Base-by-base conservation (phyloP, 352 stramenopile species). In the Pythium graminicola region DNA sequence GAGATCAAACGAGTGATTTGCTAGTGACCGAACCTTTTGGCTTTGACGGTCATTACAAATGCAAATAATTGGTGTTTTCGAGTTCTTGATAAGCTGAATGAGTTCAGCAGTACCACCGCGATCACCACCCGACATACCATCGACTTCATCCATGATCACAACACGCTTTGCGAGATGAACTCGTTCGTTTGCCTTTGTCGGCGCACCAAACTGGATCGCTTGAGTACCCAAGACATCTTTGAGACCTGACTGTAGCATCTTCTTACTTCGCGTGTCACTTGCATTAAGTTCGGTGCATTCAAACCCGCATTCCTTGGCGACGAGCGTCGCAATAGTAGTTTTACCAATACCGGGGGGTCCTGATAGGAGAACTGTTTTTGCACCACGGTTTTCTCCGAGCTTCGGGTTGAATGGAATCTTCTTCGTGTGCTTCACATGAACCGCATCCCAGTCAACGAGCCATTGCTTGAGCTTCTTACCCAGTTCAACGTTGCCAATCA, bases 131-230 rank as follows among this genome's bases (percentile, higher is more conserved):
- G 89, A 96, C 96, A 99, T 99, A 20, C 97, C 97, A 66, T 99
- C 97, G 2, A 99, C 96, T 77, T 99, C 96, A 57, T 99, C 97
- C 97, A 99, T 99, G 54, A 99, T 91, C 11, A 99, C 81, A 41
- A 98, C 81, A 17, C 95, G 90, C 65, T 91, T 88, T 44, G 75
- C 70, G 7, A 93, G 52, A 36, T 80, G 71, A 57, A 92, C 75
- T 24, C 72, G 72, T 11, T 79, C 61, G 14, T 76, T 73, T 5
- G 54, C 57, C 4, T 73, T 79, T 6, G 28, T 59, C 2, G 62
- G 19, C 0, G 31, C 45, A 24, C 72, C 71, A 67, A 98, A 97
- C 29, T 83, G 77, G 6, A 98, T 72, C 22, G 92, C 89, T 56
- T 96, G 92, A 14, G 89, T 97, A 53, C 91, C 93, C 3, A 98